phyloP scores from a whole-genome alignment of 352 stramenopile genomes.

The Phytophthora idaei region DNA sequence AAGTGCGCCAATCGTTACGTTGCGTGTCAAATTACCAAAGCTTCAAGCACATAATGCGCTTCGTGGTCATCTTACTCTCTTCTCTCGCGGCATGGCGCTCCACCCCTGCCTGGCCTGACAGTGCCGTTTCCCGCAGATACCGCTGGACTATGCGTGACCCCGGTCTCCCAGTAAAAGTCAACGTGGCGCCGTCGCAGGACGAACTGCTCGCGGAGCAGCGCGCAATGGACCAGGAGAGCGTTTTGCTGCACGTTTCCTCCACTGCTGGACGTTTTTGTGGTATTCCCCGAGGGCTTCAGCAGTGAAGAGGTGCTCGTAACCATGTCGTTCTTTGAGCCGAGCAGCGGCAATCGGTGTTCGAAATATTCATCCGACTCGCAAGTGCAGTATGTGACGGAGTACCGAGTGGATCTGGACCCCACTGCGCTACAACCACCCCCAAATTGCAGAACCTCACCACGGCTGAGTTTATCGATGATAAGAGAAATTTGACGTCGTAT shows the following conservation, averaged over 20 bases:
- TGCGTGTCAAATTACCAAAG: not conserved
- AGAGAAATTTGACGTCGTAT: constrained; percentile 39
- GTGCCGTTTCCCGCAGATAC: constrained; percentile 7
- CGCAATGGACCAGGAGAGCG: not conserved
- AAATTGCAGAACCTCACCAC: constrained; percentile 41
- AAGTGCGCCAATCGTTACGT: not conserved
- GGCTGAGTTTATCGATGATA: constrained; percentile 31
- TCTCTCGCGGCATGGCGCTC: not conserved
- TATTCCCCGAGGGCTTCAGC: constrained; percentile 19
- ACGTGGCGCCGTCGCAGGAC: constrained; percentile 42
- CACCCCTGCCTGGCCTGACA: not conserved
- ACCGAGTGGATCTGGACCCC: constrained; percentile 39
- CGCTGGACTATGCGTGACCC: constrained; percentile 45
- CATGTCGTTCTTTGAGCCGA: constrained; percentile 39
- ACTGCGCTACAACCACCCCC: constrained; percentile 40
- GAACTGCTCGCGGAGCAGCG: constrained; percentile 1
- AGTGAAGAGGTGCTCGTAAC: constrained; percentile 29
- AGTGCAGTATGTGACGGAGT: constrained; percentile 31
- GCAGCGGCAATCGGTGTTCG: constrained; percentile 10
- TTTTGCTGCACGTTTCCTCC: constrained; percentile 35
- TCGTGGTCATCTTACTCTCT: not conserved
- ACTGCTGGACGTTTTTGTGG: constrained; percentile 42
- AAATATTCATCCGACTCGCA: constrained; percentile 37
- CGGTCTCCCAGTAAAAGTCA: constrained; percentile 35
- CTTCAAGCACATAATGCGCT: not conserved